Evolutionary conservation across 2,329 filamentous ascomycete species (phyloP), one percentile per base, ranked within the genome.

Genomic region (Ambrosiella cleistominuta): DNA sequence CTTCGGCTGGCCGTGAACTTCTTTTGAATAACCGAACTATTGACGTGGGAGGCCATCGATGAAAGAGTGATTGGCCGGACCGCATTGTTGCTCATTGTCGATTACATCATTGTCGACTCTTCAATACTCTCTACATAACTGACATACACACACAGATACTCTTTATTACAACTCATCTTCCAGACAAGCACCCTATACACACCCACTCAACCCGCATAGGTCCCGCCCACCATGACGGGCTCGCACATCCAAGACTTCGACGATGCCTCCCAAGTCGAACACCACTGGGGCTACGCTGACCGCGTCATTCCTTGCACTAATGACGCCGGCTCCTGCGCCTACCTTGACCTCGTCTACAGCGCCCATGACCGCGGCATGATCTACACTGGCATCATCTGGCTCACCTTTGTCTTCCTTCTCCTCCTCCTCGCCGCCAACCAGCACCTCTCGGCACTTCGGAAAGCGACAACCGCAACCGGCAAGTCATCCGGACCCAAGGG

Each of bases 331-430:
- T 72, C 72, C 7, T 76, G 74, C 65, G 70, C 65, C 35, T 76
- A 76, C 63, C 72, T 79, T 54, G 76, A 79, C 60, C 68, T 71
- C 39, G 74, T 78, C 52, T 79, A 79, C 61, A 61, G 62, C 27
- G 66, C 71, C 12, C 76, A 79, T 64, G 75, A 77, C 60, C 57
- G 68, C 6, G 76, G 74, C 17, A 76, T 79, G 71, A 62, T 76
- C 40, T 78, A 77, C 64, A 68, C 68, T 0, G 76, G 74, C 50
- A 72, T 76, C 50, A 63, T 79, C 37, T 79, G 76, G 75, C 66
- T 70, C 2, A 72, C 71, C 4, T 66, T 78, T 49, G 64, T 68
- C 50, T 72, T 68, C 15, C 66, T 77, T 53, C 61, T 78, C 5
- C 37, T 72, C 35, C 77, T 72, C 72, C 71, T 68, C 49, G 54